These are phyloP conservation scores for Solanum hybrid DNA, from an alignment of 305 asterid genomes.

Conservation along the genomic window DNA sequence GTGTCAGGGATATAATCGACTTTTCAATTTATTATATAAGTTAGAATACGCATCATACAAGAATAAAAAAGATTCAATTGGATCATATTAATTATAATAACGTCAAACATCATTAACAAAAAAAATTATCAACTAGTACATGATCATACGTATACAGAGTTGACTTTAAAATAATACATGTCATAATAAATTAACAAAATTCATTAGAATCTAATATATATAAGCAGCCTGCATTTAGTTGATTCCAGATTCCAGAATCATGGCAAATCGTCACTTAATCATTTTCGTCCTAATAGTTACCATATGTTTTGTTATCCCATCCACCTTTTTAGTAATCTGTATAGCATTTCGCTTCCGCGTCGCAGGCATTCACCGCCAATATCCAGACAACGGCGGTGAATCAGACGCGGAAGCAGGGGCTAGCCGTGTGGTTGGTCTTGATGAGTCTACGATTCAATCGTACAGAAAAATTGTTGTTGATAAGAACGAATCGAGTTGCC, in stretches of 20 bases:
- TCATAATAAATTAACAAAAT: not conserved
- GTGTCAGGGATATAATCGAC: not conserved
- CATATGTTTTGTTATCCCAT: not conserved
- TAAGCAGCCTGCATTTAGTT: not conserved
- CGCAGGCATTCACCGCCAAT: not conserved
- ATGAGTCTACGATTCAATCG: conserved; percentile 53
- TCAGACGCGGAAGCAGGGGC: not conserved
- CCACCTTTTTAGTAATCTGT: not conserved
- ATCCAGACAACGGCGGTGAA: not conserved
- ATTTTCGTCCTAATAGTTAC: not conserved
- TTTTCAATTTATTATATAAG: not conserved
- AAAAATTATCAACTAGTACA: not conserved
- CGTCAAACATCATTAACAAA: not conserved
- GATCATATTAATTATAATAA: not conserved
- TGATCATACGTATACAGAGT: not conserved
- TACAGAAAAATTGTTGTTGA: conserved; percentile 53
- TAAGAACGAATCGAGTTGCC: conserved; percentile 40
- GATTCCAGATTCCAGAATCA: conserved; percentile 2
- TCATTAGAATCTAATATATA: not conserved
- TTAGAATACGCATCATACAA: not conserved
- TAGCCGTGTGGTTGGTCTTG: conserved; percentile 31
- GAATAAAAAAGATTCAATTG: not conserved
- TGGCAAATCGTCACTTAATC: not conserved
- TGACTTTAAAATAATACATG: not conserved
- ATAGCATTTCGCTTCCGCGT: not conserved